These are phyloP conservation scores for Sphaceloma murrayae DNA, from an alignment of 2,329 filamentous ascomycete species.

Conservation along the genomic window DNA sequence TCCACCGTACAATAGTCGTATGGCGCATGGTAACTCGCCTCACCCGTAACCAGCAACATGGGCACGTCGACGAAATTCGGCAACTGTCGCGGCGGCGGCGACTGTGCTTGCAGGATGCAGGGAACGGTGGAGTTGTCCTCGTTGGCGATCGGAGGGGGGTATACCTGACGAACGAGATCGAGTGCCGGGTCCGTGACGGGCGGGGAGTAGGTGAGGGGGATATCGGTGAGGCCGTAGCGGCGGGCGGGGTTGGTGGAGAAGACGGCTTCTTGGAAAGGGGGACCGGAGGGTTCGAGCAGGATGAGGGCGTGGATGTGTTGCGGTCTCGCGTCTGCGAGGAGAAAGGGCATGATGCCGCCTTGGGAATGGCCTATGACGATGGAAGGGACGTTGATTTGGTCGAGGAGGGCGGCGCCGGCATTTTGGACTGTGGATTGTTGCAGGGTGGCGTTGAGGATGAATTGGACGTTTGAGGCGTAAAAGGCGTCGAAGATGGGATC, in stretches of 20 bases:
- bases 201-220: slow-evolving; percentile 29
- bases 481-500: slow-evolving; percentile 44
- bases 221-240: slow-evolving; percentile 29
- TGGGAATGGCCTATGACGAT: slow-evolving; percentile 45
- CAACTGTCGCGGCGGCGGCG: slow-evolving; percentile 36
- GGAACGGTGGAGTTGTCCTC: slow-evolving; percentile 21
- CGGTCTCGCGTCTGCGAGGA: slow-evolving; percentile 42
- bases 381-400: slow-evolving; percentile 32
- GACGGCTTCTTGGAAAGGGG: slow-evolving; percentile 35
- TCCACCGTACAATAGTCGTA: slow-evolving; percentile 48
- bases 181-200: slow-evolving; percentile 23
- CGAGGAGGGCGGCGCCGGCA: slow-evolving; percentile 36
- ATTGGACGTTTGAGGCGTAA: slow-evolving; percentile 36
- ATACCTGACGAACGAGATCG: slow-evolving; percentile 22
- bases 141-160: slow-evolving; percentile 23
- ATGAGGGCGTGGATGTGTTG: slow-evolving; percentile 41
- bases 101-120: slow-evolving; percentile 33
- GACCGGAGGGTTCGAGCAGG: slow-evolving; percentile 45
- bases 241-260: slow-evolving; percentile 19
- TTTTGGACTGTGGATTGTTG: slow-evolving; percentile 29
- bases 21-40: slow-evolving; percentile 45
- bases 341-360: slow-evolving; percentile 39
- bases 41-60: slow-evolving; percentile 42
- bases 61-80: slow-evolving; percentile 41
- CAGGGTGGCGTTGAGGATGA: slow-evolving; percentile 26